phyloP scores from a whole-genome alignment of 495 filamentous ascomycete species.

The Cudoniella acicularis region DNA sequence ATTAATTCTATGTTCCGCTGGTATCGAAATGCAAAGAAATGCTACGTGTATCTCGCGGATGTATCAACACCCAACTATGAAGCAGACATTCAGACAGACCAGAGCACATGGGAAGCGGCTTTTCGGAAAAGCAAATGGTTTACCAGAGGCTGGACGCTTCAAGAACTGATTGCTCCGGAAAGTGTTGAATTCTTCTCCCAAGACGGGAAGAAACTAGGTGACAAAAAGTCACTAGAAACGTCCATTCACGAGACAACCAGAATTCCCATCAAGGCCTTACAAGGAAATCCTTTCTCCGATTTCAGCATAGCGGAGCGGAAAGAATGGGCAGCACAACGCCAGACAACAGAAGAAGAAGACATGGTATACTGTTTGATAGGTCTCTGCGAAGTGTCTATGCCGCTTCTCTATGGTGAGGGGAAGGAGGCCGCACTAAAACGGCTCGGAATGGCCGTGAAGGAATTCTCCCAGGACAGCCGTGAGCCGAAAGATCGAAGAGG shows the following conservation, averaged over 20 bases:
- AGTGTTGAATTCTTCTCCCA: slow-evolving; percentile 1
- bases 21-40: slow-evolving; percentile 11
- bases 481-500: neutral
- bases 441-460: slow-evolving; percentile 14
- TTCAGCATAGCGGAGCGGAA: slow-evolving; percentile 12
- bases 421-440: slow-evolving; percentile 24
- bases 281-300: neutral
- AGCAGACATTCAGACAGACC: neutral
- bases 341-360: slow-evolving; percentile 12
- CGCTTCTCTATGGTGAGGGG: slow-evolving; percentile 22
- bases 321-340: slow-evolving; percentile 15
- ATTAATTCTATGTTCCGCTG: no score
- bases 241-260: neutral
- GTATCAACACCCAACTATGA: neutral
- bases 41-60: slow-evolving; percentile 14
- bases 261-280: slow-evolving; percentile 1
- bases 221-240: slow-evolving; percentile 10
- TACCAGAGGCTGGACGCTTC: no score
- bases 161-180: slow-evolving; percentile 10
- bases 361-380: slow-evolving; percentile 22
- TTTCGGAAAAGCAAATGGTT: no score
- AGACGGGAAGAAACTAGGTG: slow-evolving; percentile 2
- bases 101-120: slow-evolving; percentile 4
- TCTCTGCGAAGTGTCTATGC: slow-evolving; percentile 32
- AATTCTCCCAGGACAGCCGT: neutral